Base-by-base conservation (phyloP, 805 yeast genomes). In the Pichia cabralensis region DNA sequence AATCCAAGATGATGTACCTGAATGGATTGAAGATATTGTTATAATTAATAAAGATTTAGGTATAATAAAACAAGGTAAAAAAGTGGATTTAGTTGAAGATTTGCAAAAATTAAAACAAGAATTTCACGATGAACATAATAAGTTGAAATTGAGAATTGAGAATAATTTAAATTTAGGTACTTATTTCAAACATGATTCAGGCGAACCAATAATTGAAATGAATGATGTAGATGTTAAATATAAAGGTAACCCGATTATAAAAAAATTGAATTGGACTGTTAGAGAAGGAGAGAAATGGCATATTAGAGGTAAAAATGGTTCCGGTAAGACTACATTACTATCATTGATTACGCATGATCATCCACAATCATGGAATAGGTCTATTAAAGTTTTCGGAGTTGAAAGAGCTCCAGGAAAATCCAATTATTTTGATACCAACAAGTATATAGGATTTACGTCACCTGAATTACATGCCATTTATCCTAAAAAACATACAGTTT, bases 381-480 rank as follows among this genome's bases (percentile, higher is more conserved):
- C 69, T 16, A 67, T 92, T 16, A 56, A 61, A 7, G 62, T 85
- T 30, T 67, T 80, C 45, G 85, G 86, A 0, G 66, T 67, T 22
- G 70, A 76, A 8, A 68, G 96, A 26, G 69, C 67, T 39, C 76
- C 88, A 0, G 98, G 97, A 2, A 64, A 60, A 26, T 72, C 78
- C 12, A 76, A 74, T 40, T 88, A 80, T 51, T 85, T 84, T 49
- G 81, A 78, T 32, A 76, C 83, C 40, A 89, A 89, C 57, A 68
- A 70, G 29, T 49, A 56, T n/a, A 82, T 92, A 35, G 96, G 96
- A 0, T 76, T 82, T 46, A 69, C 94, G 0, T 81, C 96, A 2
- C 98, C 98, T 1, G 98, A 89, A 54, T 59, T 89, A 23, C 97
- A 89, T 52, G 77, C 94, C 0, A 67, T 86, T n/a, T 82, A 84